These are phyloP conservation scores for Areca catechu DNA, from an alignment of 176 grass and related monocot species.

Conservation along the genomic window DNA sequence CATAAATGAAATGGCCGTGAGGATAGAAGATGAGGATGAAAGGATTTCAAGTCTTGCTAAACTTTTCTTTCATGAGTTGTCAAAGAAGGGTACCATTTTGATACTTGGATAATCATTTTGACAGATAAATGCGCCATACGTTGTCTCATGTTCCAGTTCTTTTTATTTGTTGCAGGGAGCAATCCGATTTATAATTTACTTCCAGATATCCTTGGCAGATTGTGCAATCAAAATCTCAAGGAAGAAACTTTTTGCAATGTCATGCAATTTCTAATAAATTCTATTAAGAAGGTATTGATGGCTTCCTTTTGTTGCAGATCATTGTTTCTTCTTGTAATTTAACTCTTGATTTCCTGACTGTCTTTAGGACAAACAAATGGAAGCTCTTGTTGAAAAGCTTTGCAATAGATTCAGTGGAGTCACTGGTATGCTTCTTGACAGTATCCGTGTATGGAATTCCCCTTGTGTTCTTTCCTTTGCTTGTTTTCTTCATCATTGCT, in stretches of 20 bases:
- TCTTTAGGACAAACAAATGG: slow-evolving; percentile 97
- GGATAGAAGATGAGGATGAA: slow-evolving; percentile 77
- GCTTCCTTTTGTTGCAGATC: background rate
- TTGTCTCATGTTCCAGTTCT: slow-evolving; percentile 25
- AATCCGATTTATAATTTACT: slow-evolving; percentile 99
- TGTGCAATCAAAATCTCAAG: slow-evolving; percentile 84
- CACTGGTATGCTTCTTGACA: slow-evolving; percentile 45
- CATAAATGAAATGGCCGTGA: slow-evolving; percentile 93
- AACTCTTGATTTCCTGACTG: slow-evolving; percentile 8
- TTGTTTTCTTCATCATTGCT: background rate
- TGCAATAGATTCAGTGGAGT: slow-evolving; percentile 88
- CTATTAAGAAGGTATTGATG: slow-evolving; percentile 75
- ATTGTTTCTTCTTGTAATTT: slow-evolving; percentile 10
- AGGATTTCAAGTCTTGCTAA: slow-evolving; percentile 92
- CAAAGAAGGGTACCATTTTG: slow-evolving; percentile 73
- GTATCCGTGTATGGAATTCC: slow-evolving; percentile 7
- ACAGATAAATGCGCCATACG: slow-evolving; percentile 10
- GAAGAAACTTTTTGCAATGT: slow-evolving; percentile 69
- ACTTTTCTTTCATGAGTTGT: slow-evolving; percentile 97
- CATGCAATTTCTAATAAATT: slow-evolving; percentile 90
- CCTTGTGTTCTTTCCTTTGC: slow-evolving; percentile 4
- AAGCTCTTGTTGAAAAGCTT: slow-evolving; percentile 98
- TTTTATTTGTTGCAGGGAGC: slow-evolving; percentile 50
- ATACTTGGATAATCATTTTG: slow-evolving; percentile 5
- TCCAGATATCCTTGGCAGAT: slow-evolving; percentile 85